Percentiles rank a stretch among this genome's conserved stretches.
phyloP scores from a whole-genome alignment of 257 asterid genomes.

The Solanum dulcamara region DNA sequence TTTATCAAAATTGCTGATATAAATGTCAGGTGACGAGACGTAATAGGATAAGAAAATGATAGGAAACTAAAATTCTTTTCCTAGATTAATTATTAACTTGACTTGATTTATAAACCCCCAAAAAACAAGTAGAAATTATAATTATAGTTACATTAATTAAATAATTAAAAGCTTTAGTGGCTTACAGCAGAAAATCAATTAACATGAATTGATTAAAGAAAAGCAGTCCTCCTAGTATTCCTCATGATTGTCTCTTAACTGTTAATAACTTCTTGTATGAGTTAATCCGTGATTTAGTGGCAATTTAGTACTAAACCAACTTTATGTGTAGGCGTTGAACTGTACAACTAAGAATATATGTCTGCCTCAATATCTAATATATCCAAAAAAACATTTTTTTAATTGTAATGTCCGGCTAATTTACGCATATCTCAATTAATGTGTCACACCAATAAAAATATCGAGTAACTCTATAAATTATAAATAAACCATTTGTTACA shows the following conservation, averaged over 20 bases:
- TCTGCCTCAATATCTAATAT: background rate
- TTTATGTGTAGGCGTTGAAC: background rate
- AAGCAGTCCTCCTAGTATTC: background rate
- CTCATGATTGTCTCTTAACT: background rate
- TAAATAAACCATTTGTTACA: background rate
- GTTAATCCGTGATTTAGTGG: background rate
- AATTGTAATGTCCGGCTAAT: rapidly evolving
- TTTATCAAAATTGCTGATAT: background rate
- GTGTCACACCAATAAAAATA: background rate
- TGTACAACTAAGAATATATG: background rate
- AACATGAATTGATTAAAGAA: background rate
- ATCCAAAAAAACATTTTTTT: background rate
- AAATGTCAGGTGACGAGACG: background rate
- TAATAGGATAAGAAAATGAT: background rate
- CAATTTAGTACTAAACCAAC: background rate
- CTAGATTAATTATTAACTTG: too few relatives aligned
- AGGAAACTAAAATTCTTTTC: background rate
- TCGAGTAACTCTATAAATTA: background rate
- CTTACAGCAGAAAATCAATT: background rate
- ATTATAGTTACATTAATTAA: background rate
- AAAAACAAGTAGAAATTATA: too few relatives aligned
- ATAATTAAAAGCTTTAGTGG: background rate
- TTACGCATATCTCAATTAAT: background rate
- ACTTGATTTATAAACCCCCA: too few relatives aligned
- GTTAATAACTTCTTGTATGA: background rate